Evolutionary conservation across 148 eudicot species (phyloP), one percentile per base, ranked within the genome.

Genomic region (Dysphania ambrosioides): DNA sequence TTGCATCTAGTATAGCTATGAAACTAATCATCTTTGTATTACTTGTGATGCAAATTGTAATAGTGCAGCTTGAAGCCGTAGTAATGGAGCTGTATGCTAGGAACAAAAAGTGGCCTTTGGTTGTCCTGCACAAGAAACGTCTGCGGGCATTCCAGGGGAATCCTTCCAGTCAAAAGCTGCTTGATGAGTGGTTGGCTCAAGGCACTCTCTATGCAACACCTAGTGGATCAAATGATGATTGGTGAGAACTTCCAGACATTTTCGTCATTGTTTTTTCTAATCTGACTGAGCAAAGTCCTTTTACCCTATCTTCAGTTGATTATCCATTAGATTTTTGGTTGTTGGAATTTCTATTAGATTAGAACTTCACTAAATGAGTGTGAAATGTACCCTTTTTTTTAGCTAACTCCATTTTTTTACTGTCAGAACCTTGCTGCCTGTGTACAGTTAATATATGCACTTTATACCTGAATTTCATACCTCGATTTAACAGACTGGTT

Each of bases 171-270:
- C 85, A 86, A 66, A 87, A 82, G 81, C 66, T 92, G 36, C 75
- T 95, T 41, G 86, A 92, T 36, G 86, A 90, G 74, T 92, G 95
- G 93, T 82, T 77, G 32, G 83, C 83, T 70, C 72, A 79, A 75
- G 89, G 89, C 67, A 78, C 83, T 65, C 85, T 95, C 10, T 92
- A 90, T 81, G 89, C 87, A 77, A 95, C 98, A 58, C 98, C 98
- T 38, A 77, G 75, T 79, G 97, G 98, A 77, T 95, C 98, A 44
- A 92, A 95, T 80, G 98, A 95, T 83, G 98, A 95, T 68, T 95
- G 98, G 98, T 94, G 80, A 69, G 79, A 41, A 24, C 63, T 66
- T 66, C 26, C 26, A n/a, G 23, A 27, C 53, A n/a, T 58, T 51
- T 72, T 32, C 13, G 44, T 53, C n/a, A 44, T 27, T 53, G 57